Percentiles rank a stretch among this genome's conserved stretches.
These are phyloP conservation scores for Monosporozyma siamensis DNA, from an alignment of 805 yeast genomes.

Conservation along the genomic window DNA sequence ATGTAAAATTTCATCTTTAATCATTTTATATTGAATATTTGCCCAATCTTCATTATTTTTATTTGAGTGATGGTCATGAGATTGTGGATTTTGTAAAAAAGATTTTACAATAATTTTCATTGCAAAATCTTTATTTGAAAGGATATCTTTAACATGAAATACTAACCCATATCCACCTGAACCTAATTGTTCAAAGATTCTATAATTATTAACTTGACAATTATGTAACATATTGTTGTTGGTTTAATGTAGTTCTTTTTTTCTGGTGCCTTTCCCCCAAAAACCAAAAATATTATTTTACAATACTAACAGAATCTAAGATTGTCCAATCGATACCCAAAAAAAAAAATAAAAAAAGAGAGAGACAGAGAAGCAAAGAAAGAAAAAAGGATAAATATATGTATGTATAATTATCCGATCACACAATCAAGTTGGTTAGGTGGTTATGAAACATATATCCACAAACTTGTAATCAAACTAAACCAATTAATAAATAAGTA, in stretches of 20 bases:
- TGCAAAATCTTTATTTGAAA: constrained; percentile 47
- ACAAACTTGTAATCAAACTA: no score
- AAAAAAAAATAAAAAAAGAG: no score
- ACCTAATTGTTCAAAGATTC: constrained; percentile 35
- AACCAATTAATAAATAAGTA: no score
- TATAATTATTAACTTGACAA: constrained; percentile 23
- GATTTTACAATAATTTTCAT: constrained; percentile 57
- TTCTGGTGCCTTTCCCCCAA: no score
- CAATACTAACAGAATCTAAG: no score
- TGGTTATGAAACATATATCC: no score
- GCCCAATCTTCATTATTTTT: background rate
- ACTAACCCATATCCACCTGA: constrained; percentile 84
- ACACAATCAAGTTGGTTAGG: background rate
- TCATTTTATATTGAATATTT: background rate
- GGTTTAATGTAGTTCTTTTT: background rate
- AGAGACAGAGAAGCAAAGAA: no score
- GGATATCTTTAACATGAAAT: constrained; percentile 52
- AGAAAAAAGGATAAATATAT: background rate
- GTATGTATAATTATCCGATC: no score
- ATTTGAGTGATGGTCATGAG: background rate
- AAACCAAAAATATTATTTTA: no score
- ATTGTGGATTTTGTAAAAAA: background rate
- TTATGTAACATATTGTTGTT: constrained; percentile 12
- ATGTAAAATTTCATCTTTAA: constrained; percentile 10
- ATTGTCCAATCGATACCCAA: no score